Evolutionary conservation across 495 filamentous ascomycete species (phyloP).

Genomic region (Daldinia childiae): DNA sequence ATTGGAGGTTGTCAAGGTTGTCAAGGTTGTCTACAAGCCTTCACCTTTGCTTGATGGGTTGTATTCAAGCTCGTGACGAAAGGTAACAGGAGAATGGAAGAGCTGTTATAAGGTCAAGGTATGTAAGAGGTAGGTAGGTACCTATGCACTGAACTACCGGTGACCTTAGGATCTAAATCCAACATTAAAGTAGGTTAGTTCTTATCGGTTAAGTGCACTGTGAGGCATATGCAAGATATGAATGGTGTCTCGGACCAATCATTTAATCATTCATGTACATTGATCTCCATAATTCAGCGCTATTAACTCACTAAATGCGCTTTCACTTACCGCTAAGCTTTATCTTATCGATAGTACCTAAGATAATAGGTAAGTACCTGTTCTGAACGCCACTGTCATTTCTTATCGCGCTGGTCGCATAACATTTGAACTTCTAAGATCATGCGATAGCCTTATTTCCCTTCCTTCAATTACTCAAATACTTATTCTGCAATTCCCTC

Average conservation of each 20-base stretch:
- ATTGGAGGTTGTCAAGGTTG: not conserved
- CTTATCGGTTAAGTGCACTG: not conserved
- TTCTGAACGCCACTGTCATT: not conserved
- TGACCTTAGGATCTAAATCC: no score
- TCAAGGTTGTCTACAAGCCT: not conserved
- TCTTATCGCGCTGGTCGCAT: not conserved
- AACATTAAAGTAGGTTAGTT: no score
- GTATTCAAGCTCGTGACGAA: not conserved
- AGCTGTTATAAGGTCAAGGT: not conserved
- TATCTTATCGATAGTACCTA: slow-evolving; percentile 42
- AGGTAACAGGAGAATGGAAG: not conserved
- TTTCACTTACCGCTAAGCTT: slow-evolving; percentile 24
- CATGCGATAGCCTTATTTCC: not conserved
- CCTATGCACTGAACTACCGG: not conserved
- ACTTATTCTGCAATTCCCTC: not conserved
- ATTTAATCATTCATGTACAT: no score
- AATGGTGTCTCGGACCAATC: not conserved
- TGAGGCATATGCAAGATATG: not conserved
- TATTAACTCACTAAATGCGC: not conserved
- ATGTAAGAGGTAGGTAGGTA: not conserved
- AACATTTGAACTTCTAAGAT: not conserved
- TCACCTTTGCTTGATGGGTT: not conserved
- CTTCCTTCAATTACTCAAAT: not conserved
- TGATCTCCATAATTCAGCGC: not conserved
- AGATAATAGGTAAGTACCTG: no score